Evolutionary conservation across 306 rosid genomes (phyloP).

Genomic region (Pyrus bretschneideri): DNA sequence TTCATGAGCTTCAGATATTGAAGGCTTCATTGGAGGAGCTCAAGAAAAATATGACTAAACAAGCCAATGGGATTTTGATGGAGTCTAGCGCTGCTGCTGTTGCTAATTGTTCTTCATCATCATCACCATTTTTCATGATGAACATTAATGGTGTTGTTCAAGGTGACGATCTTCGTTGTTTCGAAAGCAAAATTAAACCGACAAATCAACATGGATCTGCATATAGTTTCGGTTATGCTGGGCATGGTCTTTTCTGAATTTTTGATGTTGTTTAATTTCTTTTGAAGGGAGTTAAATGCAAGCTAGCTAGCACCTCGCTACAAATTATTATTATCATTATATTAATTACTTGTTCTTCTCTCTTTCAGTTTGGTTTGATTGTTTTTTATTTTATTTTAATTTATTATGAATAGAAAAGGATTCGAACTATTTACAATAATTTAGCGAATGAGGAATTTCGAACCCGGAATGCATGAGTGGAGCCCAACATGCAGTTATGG

Average conservation of each 20-base stretch:
- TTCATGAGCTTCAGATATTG: constrained; percentile 31
- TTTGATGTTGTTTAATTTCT: neutral
- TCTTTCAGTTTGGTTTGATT: neutral
- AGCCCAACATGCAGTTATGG: neutral
- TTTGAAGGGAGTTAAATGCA: constrained; percentile 1
- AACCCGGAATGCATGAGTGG: too few species aligned
- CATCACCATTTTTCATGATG: neutral
- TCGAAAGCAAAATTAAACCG: neutral
- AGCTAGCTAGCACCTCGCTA: constrained; percentile 3
- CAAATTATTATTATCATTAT: neutral
- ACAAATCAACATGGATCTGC: constrained; percentile 5
- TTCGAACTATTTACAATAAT: too few species aligned
- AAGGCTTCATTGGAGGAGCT: constrained; percentile 42
- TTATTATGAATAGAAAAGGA: too few species aligned
- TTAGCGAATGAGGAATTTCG: too few species aligned
- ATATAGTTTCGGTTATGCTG: constrained; percentile 28
- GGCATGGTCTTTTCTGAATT: constrained; percentile 30
- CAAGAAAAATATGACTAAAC: constrained; percentile 35
- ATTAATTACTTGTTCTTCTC: neutral
- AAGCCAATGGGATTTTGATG: constrained; percentile 27
- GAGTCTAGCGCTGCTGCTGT: constrained; percentile 5
- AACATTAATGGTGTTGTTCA: neutral
- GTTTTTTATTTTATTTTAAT: too few species aligned
- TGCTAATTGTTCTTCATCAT: neutral
- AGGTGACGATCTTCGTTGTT: neutral